Percentiles rank a stretch among this genome's conserved stretches.
Conservation (phyloP, 2,329 filamentous ascomycete genomes). For the Cryoendolithus antarcticus region DNA sequence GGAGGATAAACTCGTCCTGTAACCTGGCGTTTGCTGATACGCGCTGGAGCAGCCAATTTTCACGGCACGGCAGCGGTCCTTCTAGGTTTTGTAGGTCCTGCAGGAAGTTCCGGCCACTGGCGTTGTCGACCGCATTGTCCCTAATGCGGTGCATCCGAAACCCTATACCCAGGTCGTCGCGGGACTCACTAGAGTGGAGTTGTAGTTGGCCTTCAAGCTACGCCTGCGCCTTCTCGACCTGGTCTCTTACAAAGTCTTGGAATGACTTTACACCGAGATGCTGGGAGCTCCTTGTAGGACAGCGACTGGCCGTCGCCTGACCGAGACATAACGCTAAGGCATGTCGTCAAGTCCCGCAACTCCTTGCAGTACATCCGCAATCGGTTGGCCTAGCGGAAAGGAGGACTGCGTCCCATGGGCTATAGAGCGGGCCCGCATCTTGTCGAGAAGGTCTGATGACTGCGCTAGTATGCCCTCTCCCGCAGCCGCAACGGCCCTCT, state of each 20-base stretch:
- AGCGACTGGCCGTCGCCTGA: background rate
- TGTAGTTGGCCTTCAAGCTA: conserved; percentile 3
- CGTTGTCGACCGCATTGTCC: background rate
- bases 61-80: background rate
- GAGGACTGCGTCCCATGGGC: conserved; percentile 6
- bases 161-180: conserved; percentile 1
- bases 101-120: background rate
- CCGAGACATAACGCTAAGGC: background rate
- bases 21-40: background rate
- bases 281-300: background rate
- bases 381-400: conserved; percentile 3
- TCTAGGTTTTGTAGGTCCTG: background rate
- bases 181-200: conserved; percentile 1
- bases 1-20: background rate
- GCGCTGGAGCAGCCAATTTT: background rate
- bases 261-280: background rate
- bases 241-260: background rate
- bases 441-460: conserved; percentile 9
- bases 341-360: conserved; percentile 1
- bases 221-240: conserved; percentile 2
- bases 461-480: conserved; percentile 1
- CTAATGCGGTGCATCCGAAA: conserved; percentile 4
- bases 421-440: conserved; percentile 10
- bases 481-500: conserved; percentile 6
- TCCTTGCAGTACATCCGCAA: conserved; percentile 1